phyloP scores from a whole-genome alignment of 208 protist species.

The Trypanosoma platydactyli region DNA sequence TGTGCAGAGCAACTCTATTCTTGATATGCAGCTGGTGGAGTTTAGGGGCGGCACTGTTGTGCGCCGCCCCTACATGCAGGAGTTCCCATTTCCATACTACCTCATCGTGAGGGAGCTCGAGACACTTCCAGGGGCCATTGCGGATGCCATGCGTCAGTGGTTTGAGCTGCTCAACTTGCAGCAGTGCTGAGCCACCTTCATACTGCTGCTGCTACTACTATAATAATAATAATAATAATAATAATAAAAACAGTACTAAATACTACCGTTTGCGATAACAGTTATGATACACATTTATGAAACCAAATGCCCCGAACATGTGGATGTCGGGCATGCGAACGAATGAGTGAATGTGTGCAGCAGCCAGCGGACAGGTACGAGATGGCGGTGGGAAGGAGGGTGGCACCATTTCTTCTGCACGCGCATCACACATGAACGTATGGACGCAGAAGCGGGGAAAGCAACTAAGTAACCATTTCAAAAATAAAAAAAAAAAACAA shows the following conservation, averaged over 20 bases:
- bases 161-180: constrained; percentile 92
- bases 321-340: not conserved
- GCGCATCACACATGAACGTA: too few species aligned
- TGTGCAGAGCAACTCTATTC: constrained; percentile 83
- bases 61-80: constrained; percentile 96
- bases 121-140: constrained; percentile 95
- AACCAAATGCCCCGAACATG: too few species aligned
- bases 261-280: too few species aligned
- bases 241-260: constrained; percentile 1
- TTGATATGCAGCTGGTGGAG: constrained; percentile 92
- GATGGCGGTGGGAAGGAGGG: too few species aligned
- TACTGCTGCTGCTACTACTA: too few species aligned
- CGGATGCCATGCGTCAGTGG: constrained; percentile 99
- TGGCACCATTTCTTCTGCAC: too few species aligned
- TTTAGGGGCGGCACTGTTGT: constrained; percentile 84
- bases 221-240: not conserved
- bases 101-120: constrained; percentile 97
- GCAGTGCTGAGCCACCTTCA: constrained; percentile 21
- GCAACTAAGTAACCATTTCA: constrained; percentile 11
- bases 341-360: not conserved
- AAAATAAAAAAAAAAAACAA: not conserved
- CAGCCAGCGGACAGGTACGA: too few species aligned
- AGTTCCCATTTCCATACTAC: constrained; percentile 99
- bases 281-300: too few species aligned
- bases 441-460: too few species aligned